phyloP scores from a whole-genome alignment of 2,329 filamentous ascomycete genomes.

The Mycosphaerelloides madeirae region DNA sequence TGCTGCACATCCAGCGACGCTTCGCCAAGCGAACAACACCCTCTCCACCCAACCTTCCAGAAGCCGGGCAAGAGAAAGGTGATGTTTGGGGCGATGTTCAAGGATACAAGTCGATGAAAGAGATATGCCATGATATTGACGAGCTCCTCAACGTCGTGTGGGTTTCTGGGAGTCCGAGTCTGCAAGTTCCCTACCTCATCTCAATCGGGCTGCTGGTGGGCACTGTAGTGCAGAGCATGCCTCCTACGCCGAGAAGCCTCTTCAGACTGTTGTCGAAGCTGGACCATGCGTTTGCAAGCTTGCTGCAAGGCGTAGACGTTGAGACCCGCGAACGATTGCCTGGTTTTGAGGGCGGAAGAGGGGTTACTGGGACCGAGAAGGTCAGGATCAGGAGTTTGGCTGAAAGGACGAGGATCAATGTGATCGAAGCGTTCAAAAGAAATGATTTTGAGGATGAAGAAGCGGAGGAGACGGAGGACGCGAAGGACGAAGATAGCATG shows the following conservation, averaged over 20 bases:
- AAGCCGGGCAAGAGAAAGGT: conserved; percentile 31
- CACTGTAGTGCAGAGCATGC: conserved; percentile 68
- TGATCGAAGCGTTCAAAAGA: conserved; percentile 63
- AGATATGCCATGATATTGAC: conserved; percentile 71
- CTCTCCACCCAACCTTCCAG: conserved; percentile 12
- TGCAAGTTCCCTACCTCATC: conserved; percentile 81
- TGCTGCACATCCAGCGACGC: conserved; percentile 49
- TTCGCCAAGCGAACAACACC: conserved; percentile 47
- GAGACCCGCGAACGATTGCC: conserved; percentile 62
- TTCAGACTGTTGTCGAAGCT: conserved; percentile 72
- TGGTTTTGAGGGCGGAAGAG: conserved; percentile 60
- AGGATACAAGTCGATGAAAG: conserved; percentile 59
- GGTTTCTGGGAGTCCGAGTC: conserved; percentile 76
- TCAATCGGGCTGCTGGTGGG: conserved; percentile 69
- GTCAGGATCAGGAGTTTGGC: conserved; percentile 79
- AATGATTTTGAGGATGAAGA: conserved; percentile 44
- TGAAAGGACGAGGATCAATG: conserved; percentile 65
- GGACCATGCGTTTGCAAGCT: conserved; percentile 74
- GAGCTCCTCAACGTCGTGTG: conserved; percentile 74
- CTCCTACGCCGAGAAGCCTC: conserved; percentile 60
- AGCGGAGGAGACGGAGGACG: conserved; percentile 30
- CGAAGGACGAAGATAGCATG: conserved; percentile 31
- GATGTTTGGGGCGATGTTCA: conserved; percentile 36
- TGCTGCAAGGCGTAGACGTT: conserved; percentile 64
- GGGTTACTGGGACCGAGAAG: conserved; percentile 78